Conservation (phyloP, 2,329 filamentous ascomycete genomes). For the Ascochyta lentis region DNA sequence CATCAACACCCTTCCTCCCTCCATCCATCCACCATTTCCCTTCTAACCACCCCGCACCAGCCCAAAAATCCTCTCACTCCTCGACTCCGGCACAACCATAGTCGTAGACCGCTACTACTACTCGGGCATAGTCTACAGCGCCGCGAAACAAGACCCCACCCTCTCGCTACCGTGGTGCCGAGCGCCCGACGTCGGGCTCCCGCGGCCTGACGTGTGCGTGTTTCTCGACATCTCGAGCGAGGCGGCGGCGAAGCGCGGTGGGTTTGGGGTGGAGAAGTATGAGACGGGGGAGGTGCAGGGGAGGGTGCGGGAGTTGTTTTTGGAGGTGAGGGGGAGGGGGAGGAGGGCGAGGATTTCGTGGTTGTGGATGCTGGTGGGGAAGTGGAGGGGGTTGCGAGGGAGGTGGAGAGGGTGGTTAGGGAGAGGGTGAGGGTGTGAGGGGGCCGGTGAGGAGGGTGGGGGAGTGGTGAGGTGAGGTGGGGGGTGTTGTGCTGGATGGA, state of each 20-base stretch:
- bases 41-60: conserved; percentile 28
- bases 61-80: conserved; percentile 34
- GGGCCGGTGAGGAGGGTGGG: conserved; percentile 36
- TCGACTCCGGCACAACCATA: conserved; percentile 74
- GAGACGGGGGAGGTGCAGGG: conserved; percentile 84
- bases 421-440: conserved; percentile 33
- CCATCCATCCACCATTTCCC: background rate
- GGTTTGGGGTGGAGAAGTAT: conserved; percentile 88
- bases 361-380: conserved; percentile 62
- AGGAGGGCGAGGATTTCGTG: conserved; percentile 60
- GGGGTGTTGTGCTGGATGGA: background rate
- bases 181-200: conserved; percentile 82
- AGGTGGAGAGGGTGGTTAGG: conserved; percentile 32
- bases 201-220: conserved; percentile 83
- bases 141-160: conserved; percentile 78
- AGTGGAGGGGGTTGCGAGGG: conserved; percentile 59
- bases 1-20: background rate
- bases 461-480: conserved; percentile 32
- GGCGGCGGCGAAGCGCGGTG: conserved; percentile 76
- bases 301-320: conserved; percentile 77
- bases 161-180: conserved; percentile 81
- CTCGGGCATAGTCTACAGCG: conserved; percentile 90
- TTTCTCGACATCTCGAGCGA: conserved; percentile 84
- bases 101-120: conserved; percentile 95
- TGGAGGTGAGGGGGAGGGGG: conserved; percentile 54